Evolutionary conservation across 768 basidiomycete genomes (phyloP), one percentile per base, ranked within the genome.

Genomic region (Mycena chlorophos): DNA sequence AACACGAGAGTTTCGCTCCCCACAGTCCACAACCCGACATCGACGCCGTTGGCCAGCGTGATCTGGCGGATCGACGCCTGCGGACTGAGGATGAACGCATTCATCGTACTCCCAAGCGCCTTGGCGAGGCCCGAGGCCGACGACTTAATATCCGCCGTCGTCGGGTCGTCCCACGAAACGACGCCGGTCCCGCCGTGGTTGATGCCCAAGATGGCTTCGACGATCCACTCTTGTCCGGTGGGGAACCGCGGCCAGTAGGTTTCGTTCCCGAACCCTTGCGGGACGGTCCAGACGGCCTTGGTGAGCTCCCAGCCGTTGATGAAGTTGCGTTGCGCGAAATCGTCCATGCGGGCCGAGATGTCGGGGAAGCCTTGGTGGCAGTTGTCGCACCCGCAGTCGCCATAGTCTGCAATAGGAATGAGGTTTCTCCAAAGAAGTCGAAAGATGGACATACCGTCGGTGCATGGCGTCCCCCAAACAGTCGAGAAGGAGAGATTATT

Each of bases 201-300:
- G 65, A 90, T 83, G 1, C 79, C 84, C 17, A 90, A 65, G 29
- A 87, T 75, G 59, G 76, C 80, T 69, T 88, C 74, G 3, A 89
- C 79, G 16, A 88, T 74, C 66, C 80, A 90, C 65, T 91, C 88
- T 51, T 78, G 73, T 6, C 88, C 88, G 0, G 86, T 88, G 0
- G 89, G 89, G 42, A 67, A 70, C 4, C 83, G 75, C 63, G 72
- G 66, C 88, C 88, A 89, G 59, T 71, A 88, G 70, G 80, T 81
- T 34, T 71, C 70, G 53, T 78, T 79, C 25, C 88, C 87, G 65
- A 92, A 92, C 0, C 79, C 89, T 68, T 92, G 90, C 0, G 89
- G 87, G 1, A 91, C 89, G 2, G 85, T 83, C 91, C 89, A 91
- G 0, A 90, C 77, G 1, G 86, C 80, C 65, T 88, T 85, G 4